These are phyloP conservation scores for Fusarium torulosum DNA, from an alignment of 2,329 filamentous ascomycete species.

Conservation along the genomic window DNA sequence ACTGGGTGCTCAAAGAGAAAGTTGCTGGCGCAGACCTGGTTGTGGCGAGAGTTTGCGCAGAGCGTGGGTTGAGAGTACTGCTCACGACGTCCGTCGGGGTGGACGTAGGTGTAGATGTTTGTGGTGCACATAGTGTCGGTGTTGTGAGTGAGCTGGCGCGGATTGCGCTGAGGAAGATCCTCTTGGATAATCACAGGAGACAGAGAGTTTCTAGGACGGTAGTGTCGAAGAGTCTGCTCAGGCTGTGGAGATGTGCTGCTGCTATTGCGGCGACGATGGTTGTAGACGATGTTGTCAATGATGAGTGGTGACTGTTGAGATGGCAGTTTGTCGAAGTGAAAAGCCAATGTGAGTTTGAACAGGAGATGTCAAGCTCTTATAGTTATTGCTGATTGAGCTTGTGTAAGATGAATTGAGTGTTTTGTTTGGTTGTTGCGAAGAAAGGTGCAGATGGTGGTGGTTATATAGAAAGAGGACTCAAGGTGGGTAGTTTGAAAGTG, in stretches of 20 bases:
- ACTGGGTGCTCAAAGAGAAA: slow-evolving; percentile 58
- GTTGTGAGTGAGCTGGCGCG: slow-evolving; percentile 28
- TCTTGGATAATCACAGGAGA: slow-evolving; percentile 45
- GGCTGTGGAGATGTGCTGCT: slow-evolving; percentile 27
- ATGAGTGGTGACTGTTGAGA: slow-evolving; percentile 31
- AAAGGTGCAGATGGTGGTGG: slow-evolving; percentile 34
- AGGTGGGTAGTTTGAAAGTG: slow-evolving; percentile 33
- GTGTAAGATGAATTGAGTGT: slow-evolving; percentile 34
- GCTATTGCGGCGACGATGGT: slow-evolving; percentile 28
- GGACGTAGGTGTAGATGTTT: slow-evolving; percentile 61
- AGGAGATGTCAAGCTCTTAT: slow-evolving; percentile 17
- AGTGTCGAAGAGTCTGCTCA: slow-evolving; percentile 22
- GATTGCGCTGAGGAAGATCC: slow-evolving; percentile 40
- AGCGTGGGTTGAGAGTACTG: slow-evolving; percentile 53
- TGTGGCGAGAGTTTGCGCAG: slow-evolving; percentile 57
- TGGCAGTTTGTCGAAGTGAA: slow-evolving; percentile 36
- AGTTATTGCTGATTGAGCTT: slow-evolving; percentile 17
- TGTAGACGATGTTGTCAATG: slow-evolving; percentile 44
- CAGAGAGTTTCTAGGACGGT: slow-evolving; percentile 23
- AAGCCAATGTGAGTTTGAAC: neutral
- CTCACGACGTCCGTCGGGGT: slow-evolving; percentile 59
- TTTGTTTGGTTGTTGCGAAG: slow-evolving; percentile 26
- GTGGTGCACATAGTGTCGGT: slow-evolving; percentile 64
- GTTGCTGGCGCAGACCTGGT: slow-evolving; percentile 58
- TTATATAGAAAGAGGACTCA: slow-evolving; percentile 41